These are phyloP conservation scores for Penicillium simplicissimum DNA, from an alignment of 495 filamentous ascomycete genomes.

Conservation along the genomic window DNA sequence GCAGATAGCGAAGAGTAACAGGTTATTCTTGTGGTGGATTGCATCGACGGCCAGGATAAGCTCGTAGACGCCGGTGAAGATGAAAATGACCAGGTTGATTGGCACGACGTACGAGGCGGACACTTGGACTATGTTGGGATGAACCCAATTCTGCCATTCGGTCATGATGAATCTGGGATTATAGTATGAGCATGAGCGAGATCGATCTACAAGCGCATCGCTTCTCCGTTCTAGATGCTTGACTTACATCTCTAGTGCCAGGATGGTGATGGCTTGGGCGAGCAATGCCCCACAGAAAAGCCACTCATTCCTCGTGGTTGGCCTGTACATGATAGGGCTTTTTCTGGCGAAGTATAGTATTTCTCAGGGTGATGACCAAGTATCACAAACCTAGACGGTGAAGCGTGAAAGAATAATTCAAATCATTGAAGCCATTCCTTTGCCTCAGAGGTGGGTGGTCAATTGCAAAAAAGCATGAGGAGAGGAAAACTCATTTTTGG, in stretches of 20 bases:
- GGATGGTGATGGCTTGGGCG: slow-evolving; percentile 16
- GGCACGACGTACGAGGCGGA: slow-evolving; percentile 19
- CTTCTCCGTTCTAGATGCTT: too few relatives aligned
- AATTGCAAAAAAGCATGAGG: neutral
- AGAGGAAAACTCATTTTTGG: neutral
- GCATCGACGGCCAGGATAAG: slow-evolving; percentile 20
- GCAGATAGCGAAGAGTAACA: slow-evolving; percentile 29
- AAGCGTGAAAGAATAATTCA: too few relatives aligned
- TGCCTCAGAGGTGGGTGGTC: neutral
- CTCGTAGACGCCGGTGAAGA: slow-evolving; percentile 24
- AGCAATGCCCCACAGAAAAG: slow-evolving; percentile 15
- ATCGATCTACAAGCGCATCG: too few relatives aligned
- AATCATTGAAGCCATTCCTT: neutral
- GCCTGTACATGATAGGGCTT: neutral
- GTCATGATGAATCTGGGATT: slow-evolving; percentile 18
- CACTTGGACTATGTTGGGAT: slow-evolving; percentile 21
- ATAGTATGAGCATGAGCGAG: neutral
- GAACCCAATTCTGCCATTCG: slow-evolving; percentile 25
- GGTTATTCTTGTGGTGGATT: slow-evolving; percentile 26
- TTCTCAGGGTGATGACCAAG: neutral
- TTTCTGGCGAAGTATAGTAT: neutral
- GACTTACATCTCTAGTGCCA: slow-evolving; percentile 19
- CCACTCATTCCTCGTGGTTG: slow-evolving; percentile 17
- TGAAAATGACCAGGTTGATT: slow-evolving; percentile 20
- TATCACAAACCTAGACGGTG: neutral